Conservation (phyloP, 192 early-diverging fungal genomes). For the Podila verticillata region DNA sequence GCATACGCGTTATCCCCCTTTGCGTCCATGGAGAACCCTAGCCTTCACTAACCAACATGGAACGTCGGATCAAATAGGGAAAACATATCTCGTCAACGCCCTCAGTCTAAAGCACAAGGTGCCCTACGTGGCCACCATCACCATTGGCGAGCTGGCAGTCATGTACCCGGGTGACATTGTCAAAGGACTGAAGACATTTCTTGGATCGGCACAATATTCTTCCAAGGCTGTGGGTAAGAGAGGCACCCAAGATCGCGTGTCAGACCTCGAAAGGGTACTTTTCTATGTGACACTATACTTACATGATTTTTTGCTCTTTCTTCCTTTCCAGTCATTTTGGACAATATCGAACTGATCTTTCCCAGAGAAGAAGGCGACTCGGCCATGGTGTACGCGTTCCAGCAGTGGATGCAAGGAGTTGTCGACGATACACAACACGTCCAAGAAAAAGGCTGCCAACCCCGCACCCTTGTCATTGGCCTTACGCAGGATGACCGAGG, state of each 20-base stretch:
- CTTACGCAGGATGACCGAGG: conserved; percentile 15
- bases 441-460: not conserved
- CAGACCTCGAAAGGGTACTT: no score
- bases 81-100: conserved; percentile 17
- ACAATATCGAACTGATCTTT: conserved; percentile 64
- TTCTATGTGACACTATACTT: no score
- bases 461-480: conserved; percentile 15
- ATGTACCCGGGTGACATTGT: conserved; percentile 52
- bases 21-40: not conserved
- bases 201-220: conserved; percentile 14
- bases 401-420: conserved; percentile 27
- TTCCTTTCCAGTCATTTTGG: conserved; percentile 50
- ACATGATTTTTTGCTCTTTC: not conserved
- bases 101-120: conserved; percentile 23
- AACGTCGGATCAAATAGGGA: not conserved
- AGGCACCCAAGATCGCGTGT: not conserved
- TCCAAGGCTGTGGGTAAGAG: conserved; percentile 13
- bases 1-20: not conserved
- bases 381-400: conserved; percentile 22
- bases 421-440: conserved; percentile 2
- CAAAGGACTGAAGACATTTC: conserved; percentile 41
- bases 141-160: conserved; percentile 52
- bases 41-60: not conserved
- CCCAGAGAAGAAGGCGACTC: conserved; percentile 44
- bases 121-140: conserved; percentile 26